These are phyloP conservation scores for Eucalyptus camaldulensis DNA, from an alignment of 345 rosid species.

Conservation along the genomic window DNA sequence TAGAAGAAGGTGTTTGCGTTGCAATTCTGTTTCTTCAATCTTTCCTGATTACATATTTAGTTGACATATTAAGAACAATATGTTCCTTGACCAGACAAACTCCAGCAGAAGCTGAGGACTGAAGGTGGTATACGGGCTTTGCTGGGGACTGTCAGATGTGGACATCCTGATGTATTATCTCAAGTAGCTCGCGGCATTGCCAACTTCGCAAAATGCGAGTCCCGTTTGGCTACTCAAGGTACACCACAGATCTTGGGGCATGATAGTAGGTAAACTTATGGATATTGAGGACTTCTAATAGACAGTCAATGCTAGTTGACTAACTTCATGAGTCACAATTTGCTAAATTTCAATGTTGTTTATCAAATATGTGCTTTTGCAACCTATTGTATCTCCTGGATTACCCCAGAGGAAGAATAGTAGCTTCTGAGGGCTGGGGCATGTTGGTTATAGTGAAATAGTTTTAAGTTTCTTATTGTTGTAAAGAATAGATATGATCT, in stretches of 20 bases:
- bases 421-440: background rate
- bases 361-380: background rate
- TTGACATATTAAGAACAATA: background rate
- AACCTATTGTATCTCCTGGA: background rate
- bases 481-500: background rate
- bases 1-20: background rate
- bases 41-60: background rate
- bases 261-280: background rate
- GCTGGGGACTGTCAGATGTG: constrained; percentile 91
- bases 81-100: constrained; percentile 46
- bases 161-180: constrained; percentile 93
- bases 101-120: constrained; percentile 69
- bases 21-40: background rate
- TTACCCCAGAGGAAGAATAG: background rate
- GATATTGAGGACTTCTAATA: background rate
- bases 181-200: constrained; percentile 99
- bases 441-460: background rate
- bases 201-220: constrained; percentile 97
- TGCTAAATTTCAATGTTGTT: background rate
- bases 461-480: background rate
- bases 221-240: constrained; percentile 84
- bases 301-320: background rate
- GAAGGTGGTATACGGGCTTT: constrained; percentile 97
- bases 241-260: background rate
- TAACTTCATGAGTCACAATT: background rate